Conservation (phyloP, 768 basidiomycete genomes). For the Pisolithus sp. region DNA sequence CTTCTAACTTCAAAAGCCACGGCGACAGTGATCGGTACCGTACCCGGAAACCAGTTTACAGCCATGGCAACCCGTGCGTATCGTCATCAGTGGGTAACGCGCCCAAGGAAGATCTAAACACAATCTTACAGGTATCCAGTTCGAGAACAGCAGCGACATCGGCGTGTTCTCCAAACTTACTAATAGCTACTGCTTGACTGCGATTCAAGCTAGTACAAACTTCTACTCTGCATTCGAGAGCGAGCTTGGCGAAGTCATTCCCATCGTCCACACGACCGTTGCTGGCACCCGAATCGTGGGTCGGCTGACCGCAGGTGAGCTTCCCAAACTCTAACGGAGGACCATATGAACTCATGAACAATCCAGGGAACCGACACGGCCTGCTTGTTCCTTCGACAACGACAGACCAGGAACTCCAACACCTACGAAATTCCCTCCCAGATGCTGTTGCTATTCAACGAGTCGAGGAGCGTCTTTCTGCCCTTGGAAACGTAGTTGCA, state of each 20-base stretch:
- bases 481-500: slow-evolving; percentile 96
- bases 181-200: slow-evolving; percentile 94
- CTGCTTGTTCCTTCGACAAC: slow-evolving; percentile 93
- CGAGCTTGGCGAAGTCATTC: slow-evolving; percentile 87
- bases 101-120: slow-evolving; percentile 1
- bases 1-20: background rate
- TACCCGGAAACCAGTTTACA: background rate
- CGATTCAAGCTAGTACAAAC: slow-evolving; percentile 91
- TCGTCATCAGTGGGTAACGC: background rate
- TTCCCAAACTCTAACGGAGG: background rate
- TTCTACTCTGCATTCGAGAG: slow-evolving; percentile 98
- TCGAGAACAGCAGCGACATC: slow-evolving; percentile 91
- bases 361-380: slow-evolving; percentile 87
- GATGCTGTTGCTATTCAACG: slow-evolving; percentile 92
- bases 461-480: slow-evolving; percentile 94
- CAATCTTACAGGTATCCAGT: slow-evolving; percentile 66
- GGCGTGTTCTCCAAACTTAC: slow-evolving; percentile 98
- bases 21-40: background rate
- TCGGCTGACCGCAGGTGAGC: slow-evolving; percentile 81
- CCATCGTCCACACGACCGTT: slow-evolving; percentile 94
- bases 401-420: slow-evolving; percentile 97
- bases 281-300: slow-evolving; percentile 93
- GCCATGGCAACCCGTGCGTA: slow-evolving; percentile 65
- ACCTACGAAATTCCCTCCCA: slow-evolving; percentile 91
- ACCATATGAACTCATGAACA: background rate